Evolutionary conservation across 2,329 filamentous ascomycete species (phyloP).

Genomic region (Pseudogymnoascus sp.): DNA sequence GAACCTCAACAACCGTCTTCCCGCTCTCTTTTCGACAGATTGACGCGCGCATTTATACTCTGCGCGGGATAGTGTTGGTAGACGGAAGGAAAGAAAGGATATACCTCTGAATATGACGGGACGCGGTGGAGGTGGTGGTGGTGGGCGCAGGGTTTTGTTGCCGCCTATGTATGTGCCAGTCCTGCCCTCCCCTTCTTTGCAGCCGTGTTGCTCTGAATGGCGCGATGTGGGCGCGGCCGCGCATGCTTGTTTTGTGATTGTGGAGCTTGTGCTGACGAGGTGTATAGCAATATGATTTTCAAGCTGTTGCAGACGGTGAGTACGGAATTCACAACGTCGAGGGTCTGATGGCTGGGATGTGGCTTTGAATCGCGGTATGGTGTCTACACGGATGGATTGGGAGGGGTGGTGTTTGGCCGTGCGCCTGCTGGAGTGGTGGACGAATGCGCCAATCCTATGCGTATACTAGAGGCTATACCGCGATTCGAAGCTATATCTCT

Average conservation of each 20-base stretch:
- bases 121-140: conserved; percentile 26
- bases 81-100: neutral
- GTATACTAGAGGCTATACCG: neutral
- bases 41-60: neutral
- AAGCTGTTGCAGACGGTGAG: conserved; percentile 65
- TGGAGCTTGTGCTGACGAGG: neutral
- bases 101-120: conserved; percentile 26
- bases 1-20: neutral
- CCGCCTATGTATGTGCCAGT: conserved; percentile 47
- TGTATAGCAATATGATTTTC: conserved; percentile 76
- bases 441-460: neutral
- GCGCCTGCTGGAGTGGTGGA: neutral
- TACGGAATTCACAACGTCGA: conserved; percentile 19
- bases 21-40: neutral
- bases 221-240: neutral
- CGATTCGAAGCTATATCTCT: neutral
- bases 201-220: neutral
- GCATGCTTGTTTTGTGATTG: neutral
- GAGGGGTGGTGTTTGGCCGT: neutral
- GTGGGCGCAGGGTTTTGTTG: conserved; percentile 59
- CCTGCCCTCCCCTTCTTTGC: neutral
- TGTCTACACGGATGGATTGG: neutral
- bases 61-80: neutral
- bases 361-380: neutral
- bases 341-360: neutral